phyloP scores from a whole-genome alignment of 1,139 yeast species.

The Sugiyamaella japonica region DNA sequence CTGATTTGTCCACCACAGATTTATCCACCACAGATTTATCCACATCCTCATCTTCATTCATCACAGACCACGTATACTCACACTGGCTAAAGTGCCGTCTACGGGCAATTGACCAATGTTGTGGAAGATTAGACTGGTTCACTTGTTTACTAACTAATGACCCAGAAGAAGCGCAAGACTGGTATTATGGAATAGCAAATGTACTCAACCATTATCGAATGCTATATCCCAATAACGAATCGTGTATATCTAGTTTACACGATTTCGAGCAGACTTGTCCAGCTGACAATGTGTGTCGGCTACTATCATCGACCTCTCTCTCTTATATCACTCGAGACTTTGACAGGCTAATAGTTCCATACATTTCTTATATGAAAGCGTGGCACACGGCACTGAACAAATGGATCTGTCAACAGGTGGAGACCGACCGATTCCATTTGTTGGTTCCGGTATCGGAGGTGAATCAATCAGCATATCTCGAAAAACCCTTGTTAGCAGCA shows the following conservation, averaged over 20 bases:
- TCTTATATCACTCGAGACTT: slow-evolving; percentile 29
- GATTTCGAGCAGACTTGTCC: slow-evolving; percentile 25
- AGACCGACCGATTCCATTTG: slow-evolving; percentile 8
- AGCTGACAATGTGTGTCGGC: slow-evolving; percentile 19
- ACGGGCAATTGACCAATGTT: slow-evolving; percentile 28
- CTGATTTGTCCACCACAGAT: too few relatives aligned
- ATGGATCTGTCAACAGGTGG: slow-evolving; percentile 13
- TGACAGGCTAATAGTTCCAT: slow-evolving; percentile 23
- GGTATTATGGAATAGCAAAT: slow-evolving; percentile 31
- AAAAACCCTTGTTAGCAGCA: slow-evolving; percentile 23
- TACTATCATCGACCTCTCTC: slow-evolving; percentile 26
- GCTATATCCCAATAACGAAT: slow-evolving; percentile 10
- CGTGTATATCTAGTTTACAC: slow-evolving; percentile 16
- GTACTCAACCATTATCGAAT: slow-evolving; percentile 28
- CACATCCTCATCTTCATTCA: not conserved
- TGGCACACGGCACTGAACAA: slow-evolving; percentile 17
- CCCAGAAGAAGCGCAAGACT: slow-evolving; percentile 24
- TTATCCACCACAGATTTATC: too few relatives aligned
- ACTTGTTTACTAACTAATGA: slow-evolving; percentile 21
- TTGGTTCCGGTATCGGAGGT: slow-evolving; percentile 19
- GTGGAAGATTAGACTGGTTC: slow-evolving; percentile 25
- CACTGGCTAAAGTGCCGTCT: slow-evolving; percentile 31
- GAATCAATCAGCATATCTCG: slow-evolving; percentile 13
- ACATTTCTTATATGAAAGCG: slow-evolving; percentile 17
- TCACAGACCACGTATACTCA: slow-evolving; percentile 16